Evolutionary conservation across 2,329 filamentous ascomycete genomes (phyloP), one percentile per base, ranked within the genome.

Genomic region (Stemphylium lycopersici): DNA sequence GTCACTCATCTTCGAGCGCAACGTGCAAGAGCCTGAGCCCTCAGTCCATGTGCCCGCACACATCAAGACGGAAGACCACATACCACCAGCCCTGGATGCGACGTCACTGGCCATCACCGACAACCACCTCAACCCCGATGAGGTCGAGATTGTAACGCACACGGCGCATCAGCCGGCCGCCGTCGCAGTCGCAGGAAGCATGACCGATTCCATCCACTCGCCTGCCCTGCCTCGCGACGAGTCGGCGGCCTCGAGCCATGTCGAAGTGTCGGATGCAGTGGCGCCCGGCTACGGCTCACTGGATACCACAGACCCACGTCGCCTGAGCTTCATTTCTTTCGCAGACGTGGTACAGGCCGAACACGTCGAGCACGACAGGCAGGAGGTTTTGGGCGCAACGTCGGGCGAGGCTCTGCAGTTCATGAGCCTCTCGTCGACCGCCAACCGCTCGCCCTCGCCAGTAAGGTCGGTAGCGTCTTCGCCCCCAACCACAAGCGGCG

Each of bases 251-350:
- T 68, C 61, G 15, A 64, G 59, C 51, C 65, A 68, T 52, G 38
- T 62, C 15, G 70, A 71, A 20, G 55, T 65, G 20, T 53, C 61
- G n/a, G 71, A 74, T 18, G 31, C 41, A 15, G 46, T 63, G n/a
- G 90, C 93, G 62, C 81, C 81, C 22, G 86, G 85, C 70, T 93
- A 93, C 73, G 90, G 88, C 29, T 86, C 88, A 40, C 79, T 93
- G 57, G 92, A 96, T 68, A 84, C 83, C 34, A 83, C 85, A 41
- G 93, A 96, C 67, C 85, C 96, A 15, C 87, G 91, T 40, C 87
- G 93, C 18, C 78, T 98, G 58, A 95, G 90, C 73, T 98, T 98
- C 78, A 96, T 98, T 71, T 96, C 92, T 6, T 98, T 98, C 76
- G 93, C 93, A 57, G 93, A 98, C 68, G 91, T 98, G 8, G 91